Conservation (phyloP, 2,329 filamentous ascomycete genomes). For the Orbilia oligospora region DNA sequence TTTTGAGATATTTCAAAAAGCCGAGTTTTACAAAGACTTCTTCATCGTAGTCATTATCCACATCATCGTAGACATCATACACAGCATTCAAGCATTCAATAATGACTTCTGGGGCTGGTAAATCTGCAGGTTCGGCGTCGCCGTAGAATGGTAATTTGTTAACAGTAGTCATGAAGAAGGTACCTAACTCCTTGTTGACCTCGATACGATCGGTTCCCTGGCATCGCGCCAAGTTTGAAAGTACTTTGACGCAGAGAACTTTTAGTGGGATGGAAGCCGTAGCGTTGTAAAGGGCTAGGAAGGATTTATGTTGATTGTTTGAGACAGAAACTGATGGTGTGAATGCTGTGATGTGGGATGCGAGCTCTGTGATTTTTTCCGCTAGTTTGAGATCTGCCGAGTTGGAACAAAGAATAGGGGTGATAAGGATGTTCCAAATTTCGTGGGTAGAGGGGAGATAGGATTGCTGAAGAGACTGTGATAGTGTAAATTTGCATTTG, state of each 20-base stretch:
- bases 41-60: constrained; percentile 73
- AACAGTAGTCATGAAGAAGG: constrained; percentile 74
- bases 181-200: constrained; percentile 75
- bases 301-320: constrained; percentile 73
- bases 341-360: constrained; percentile 76
- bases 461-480: constrained; percentile 72
- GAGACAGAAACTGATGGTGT: constrained; percentile 64
- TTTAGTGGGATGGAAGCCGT: constrained; percentile 51
- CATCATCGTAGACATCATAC: constrained; percentile 78
- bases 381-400: constrained; percentile 75
- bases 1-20: constrained; percentile 74
- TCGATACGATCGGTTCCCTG: constrained; percentile 70
- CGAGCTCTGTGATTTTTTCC: constrained; percentile 76
- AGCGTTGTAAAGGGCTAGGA: constrained; percentile 77
- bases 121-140: constrained; percentile 18
- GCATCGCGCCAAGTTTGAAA: constrained; percentile 44
- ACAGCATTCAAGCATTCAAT: constrained; percentile 78
- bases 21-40: constrained; percentile 76
- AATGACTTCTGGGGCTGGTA: constrained; percentile 72
- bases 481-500: constrained; percentile 49
- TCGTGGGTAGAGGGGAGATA: constrained; percentile 72
- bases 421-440: constrained; percentile 74
- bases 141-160: constrained; percentile 68
- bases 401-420: constrained; percentile 74
- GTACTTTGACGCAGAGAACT: constrained; percentile 44